Evolutionary conservation across 169 alveolate species (phyloP).

Genomic region (Plasmodium falciparum): DNA sequence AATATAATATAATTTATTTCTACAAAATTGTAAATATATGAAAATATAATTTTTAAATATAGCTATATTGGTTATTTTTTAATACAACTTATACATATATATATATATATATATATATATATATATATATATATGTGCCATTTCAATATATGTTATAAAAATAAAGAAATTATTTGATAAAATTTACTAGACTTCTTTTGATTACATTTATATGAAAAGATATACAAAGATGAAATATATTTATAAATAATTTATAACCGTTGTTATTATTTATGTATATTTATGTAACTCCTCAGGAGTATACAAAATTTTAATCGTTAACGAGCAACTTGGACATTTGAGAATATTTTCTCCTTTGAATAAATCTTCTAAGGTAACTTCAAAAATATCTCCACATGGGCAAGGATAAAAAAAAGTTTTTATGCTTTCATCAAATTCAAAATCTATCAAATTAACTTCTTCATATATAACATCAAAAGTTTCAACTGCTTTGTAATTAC

Average conservation of each 20-base stretch:
- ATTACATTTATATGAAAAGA: background rate
- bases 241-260: too few relatives aligned
- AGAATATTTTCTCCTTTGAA: conserved; percentile 83
- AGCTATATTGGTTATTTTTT: too few relatives aligned
- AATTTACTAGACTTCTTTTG: too few relatives aligned
- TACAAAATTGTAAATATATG: too few relatives aligned
- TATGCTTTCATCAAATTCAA: conserved; percentile 86
- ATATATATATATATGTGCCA: background rate
- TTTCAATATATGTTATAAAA: too few relatives aligned
- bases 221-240: background rate
- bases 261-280: conserved; percentile 17
- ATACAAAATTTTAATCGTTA: conserved; percentile 85
- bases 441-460: conserved; percentile 91
- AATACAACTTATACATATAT: background rate
- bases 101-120: background rate
- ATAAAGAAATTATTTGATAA: too few relatives aligned
- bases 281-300: conserved; percentile 24
- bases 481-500: conserved; percentile 29
- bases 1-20: too few relatives aligned
- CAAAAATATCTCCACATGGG: conserved; percentile 92
- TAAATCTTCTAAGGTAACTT: conserved; percentile 81
- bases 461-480: conserved; percentile 83
- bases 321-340: conserved; percentile 90
- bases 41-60: too few relatives aligned
- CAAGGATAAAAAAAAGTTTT: conserved; percentile 89